A percentile compares a stretch with the other conserved stretches of the same genome.
Evolutionary conservation across 2,329 filamentous ascomycete genomes (phyloP).

Genomic region (Magnaporthiopsis poae): DNA sequence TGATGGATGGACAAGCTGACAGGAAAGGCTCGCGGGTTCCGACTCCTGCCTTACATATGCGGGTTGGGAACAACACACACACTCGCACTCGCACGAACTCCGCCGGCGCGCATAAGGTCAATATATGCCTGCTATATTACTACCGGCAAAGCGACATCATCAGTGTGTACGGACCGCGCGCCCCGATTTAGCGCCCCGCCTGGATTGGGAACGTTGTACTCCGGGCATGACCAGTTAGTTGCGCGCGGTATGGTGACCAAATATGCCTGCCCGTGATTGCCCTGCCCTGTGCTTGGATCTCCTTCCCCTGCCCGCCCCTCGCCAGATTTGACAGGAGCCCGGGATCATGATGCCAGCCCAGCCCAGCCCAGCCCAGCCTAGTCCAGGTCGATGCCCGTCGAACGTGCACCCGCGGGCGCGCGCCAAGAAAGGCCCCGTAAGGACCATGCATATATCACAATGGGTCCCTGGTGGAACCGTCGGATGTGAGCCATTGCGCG

Average conservation of each 20-base stretch:
- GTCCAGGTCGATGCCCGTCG: too few species aligned
- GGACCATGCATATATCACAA: background rate
- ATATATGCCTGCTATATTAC: slow-evolving; percentile 2
- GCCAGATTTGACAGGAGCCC: too few species aligned
- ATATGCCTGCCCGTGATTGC: background rate
- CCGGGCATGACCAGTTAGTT: too few species aligned
- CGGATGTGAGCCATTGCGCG: background rate
- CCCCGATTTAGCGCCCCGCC: background rate
- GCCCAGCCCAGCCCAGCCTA: too few species aligned
- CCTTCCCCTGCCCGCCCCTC: too few species aligned
- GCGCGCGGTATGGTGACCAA: background rate
- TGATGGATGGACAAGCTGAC: too few species aligned
- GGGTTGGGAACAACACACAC: background rate
- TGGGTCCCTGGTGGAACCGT: background rate
- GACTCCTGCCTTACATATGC: background rate
- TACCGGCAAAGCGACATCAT: background rate
- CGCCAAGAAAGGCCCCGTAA: background rate
- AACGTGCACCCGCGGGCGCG: too few species aligned
- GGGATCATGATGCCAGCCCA: too few species aligned
- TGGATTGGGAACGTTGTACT: background rate
- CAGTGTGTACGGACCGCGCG: background rate
- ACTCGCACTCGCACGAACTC: background rate
- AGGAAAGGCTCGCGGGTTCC: too few species aligned
- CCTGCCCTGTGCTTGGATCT: background rate
- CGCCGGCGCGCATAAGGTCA: background rate